Evolutionary conservation across 306 rosid genomes (phyloP).

Genomic region (Castanopsis chinensis): DNA sequence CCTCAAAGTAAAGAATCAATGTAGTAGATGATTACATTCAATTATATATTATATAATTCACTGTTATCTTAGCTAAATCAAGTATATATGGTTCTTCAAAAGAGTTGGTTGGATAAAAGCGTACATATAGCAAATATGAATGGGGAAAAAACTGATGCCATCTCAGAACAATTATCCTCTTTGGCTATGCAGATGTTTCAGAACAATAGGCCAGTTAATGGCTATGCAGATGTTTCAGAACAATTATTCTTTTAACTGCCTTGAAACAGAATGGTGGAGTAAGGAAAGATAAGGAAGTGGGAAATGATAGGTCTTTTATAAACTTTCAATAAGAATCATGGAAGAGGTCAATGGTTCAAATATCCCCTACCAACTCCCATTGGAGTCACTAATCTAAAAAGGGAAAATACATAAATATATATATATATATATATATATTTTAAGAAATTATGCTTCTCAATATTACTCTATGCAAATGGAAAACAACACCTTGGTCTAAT

Average conservation of each 20-base stretch:
- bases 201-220: background rate
- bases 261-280: background rate
- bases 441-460: too few relatives aligned
- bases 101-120: background rate
- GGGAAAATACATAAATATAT: too few relatives aligned
- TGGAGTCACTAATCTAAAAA: background rate
- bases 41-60: background rate
- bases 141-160: background rate
- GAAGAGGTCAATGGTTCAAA: background rate
- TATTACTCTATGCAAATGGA: too few relatives aligned
- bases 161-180: too few relatives aligned
- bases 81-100: background rate
- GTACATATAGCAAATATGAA: background rate
- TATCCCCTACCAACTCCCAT: background rate
- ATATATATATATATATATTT: too few relatives aligned
- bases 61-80: background rate
- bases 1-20: background rate
- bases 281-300: background rate
- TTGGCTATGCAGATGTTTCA: too few relatives aligned
- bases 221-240: too few relatives aligned
- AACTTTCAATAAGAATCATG: background rate
- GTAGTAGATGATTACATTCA: background rate
- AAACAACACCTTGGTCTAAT: too few relatives aligned
- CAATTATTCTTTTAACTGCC: background rate
- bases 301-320: background rate